Percentiles rank a stretch among this genome's conserved stretches.
These are phyloP conservation scores for Lachnellula willkommii DNA, from an alignment of 2,329 filamentous ascomycete species.

Conservation along the genomic window DNA sequence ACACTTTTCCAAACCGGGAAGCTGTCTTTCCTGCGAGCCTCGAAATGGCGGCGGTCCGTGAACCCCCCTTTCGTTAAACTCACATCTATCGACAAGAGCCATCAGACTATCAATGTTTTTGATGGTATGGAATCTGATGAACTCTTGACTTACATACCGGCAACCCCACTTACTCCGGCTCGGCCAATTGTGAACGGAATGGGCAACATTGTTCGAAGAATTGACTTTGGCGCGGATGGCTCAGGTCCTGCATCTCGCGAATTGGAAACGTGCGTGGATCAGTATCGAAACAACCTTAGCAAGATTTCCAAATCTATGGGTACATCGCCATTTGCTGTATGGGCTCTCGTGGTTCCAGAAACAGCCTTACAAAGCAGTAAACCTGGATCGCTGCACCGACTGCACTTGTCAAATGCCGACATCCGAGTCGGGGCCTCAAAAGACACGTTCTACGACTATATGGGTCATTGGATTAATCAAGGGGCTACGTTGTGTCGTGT, in stretches of 20 bases:
- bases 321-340: slow-evolving; percentile 53
- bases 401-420: background rate
- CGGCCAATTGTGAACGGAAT: slow-evolving; percentile 60
- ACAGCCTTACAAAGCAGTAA: background rate
- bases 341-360: slow-evolving; percentile 62
- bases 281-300: slow-evolving; percentile 43
- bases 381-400: background rate
- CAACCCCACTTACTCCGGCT: slow-evolving; percentile 59
- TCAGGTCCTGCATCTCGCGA: slow-evolving; percentile 62
- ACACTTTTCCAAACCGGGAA: slow-evolving; percentile 70
- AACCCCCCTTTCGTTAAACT: slow-evolving; percentile 8
- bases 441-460: slow-evolving; percentile 2
- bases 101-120: slow-evolving; percentile 18
- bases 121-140: background rate
- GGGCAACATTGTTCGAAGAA: slow-evolving; percentile 70
- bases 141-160: slow-evolving; percentile 34
- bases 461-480: slow-evolving; percentile 18
- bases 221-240: slow-evolving; percentile 43
- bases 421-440: background rate
- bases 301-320: background rate
- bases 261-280: slow-evolving; percentile 59
- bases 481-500: slow-evolving; percentile 28
- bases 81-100: slow-evolving; percentile 10
- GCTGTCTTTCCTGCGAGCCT: slow-evolving; percentile 51
- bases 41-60: slow-evolving; percentile 34